Percentiles rank a stretch among this genome's conserved stretches.
These are phyloP conservation scores for Cinchona pubescens DNA, from an alignment of 257 asterid species.

Conservation along the genomic window DNA sequence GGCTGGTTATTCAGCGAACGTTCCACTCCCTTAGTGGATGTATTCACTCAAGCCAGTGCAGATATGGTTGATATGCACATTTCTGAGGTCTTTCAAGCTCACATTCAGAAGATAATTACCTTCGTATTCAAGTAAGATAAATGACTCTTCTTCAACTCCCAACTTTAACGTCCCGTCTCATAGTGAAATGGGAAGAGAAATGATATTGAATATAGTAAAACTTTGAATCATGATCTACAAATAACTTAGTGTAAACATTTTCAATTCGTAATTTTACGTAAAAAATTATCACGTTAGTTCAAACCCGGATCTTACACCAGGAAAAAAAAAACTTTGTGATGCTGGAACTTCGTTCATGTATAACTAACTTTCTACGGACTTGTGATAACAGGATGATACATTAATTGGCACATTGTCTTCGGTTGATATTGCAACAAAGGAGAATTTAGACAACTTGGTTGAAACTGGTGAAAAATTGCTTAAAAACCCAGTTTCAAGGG, in stretches of 20 bases:
- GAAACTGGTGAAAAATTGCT: slow-evolving; percentile 29
- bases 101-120: slow-evolving; percentile 35
- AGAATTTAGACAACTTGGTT: slow-evolving; percentile 32
- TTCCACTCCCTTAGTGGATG: slow-evolving; percentile 37
- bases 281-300: no score
- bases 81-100: slow-evolving; percentile 40
- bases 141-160: background rate
- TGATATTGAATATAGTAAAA: no score
- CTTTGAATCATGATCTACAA: no score
- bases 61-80: slow-evolving; percentile 46
- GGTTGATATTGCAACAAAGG: slow-evolving; percentile 37
- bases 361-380: background rate
- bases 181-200: no score
- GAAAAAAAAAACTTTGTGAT: no score
- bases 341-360: background rate
- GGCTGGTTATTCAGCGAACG: slow-evolving; percentile 32
- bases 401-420: slow-evolving; percentile 26
- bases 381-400: background rate
- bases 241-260: no score
- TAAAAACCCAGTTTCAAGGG: slow-evolving; percentile 41
- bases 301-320: no score
- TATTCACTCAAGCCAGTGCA: slow-evolving; percentile 34
- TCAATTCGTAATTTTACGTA: no score
- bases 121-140: slow-evolving; percentile 43
- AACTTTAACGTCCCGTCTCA: no score